A percentile compares a stretch with the other conserved stretches of the same genome.
phyloP scores from a whole-genome alignment of 192 early-diverging fungal genomes.

The Kappamyces sp. region DNA sequence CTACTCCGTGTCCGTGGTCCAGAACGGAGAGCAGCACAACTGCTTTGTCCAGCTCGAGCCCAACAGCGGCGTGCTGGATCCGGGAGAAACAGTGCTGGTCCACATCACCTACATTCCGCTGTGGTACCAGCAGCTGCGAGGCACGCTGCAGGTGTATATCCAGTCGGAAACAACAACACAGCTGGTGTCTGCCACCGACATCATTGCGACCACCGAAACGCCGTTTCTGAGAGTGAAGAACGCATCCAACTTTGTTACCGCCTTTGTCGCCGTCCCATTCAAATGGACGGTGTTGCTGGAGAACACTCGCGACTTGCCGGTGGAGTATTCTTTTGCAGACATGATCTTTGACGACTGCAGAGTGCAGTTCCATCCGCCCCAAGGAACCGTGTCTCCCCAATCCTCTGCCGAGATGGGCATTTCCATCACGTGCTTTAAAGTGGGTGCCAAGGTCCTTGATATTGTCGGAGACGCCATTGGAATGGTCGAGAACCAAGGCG shows the following conservation, averaged over 20 bases:
- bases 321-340: conserved; percentile 24
- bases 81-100: conserved; percentile 17
- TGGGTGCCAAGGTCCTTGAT: conserved; percentile 21
- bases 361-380: conserved; percentile 16
- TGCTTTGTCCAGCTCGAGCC: conserved; percentile 28
- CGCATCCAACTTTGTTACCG: conserved; percentile 17
- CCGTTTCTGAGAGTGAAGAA: conserved; percentile 23
- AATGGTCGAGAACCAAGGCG: conserved; percentile 40
- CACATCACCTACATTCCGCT: conserved; percentile 30
- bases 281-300: conserved; percentile 19
- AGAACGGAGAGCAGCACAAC: conserved; percentile 8
- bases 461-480: conserved; percentile 31
- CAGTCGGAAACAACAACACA: conserved; percentile 5
- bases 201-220: conserved; percentile 32
- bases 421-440: conserved; percentile 11
- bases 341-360: conserved; percentile 11
- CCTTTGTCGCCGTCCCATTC: conserved; percentile 33
- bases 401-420: conserved; percentile 20
- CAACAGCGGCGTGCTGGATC: conserved; percentile 22
- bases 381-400: conserved; percentile 21
- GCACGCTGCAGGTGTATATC: conserved; percentile 27
- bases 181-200: conserved; percentile 21
- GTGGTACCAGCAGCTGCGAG: conserved; percentile 32
- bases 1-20: too few relatives aligned
- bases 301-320: conserved; percentile 30